Percentiles rank a stretch among this genome's conserved stretches.
phyloP scores from a whole-genome alignment of 2,329 filamentous ascomycete species.

The Trichoderma breve region DNA sequence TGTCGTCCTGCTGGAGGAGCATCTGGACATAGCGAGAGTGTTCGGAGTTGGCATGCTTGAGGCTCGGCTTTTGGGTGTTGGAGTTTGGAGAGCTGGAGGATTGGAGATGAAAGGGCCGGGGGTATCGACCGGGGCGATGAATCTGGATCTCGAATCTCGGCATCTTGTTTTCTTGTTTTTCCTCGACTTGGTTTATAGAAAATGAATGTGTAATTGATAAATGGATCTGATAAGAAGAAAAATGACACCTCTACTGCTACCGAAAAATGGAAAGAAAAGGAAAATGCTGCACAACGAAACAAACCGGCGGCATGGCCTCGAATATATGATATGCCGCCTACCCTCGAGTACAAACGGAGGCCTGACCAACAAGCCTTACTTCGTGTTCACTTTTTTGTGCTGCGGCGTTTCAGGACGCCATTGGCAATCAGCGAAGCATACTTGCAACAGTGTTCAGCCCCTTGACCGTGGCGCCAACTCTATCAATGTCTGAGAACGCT shows the following conservation, averaged over 20 bases:
- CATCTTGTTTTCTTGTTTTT: neutral
- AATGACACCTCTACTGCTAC: neutral
- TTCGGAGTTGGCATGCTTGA: slow-evolving; percentile 26
- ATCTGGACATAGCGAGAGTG: slow-evolving; percentile 45
- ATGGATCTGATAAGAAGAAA: neutral
- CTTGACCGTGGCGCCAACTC: neutral
- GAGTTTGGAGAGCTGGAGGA: slow-evolving; percentile 24
- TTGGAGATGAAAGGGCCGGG: slow-evolving; percentile 15
- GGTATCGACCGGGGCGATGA: neutral
- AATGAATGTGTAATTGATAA: neutral
- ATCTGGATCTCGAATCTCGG: slow-evolving; percentile 19
- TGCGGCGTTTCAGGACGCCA: neutral
- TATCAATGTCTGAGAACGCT: neutral
- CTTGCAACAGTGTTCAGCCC: neutral
- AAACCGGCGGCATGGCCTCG: neutral
- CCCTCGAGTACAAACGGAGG: neutral
- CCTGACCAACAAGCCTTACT: neutral
- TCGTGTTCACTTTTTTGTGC: neutral
- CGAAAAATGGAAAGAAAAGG: neutral
- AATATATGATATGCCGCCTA: neutral
- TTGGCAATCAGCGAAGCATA: neutral
- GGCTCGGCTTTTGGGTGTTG: neutral
- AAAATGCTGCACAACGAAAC: neutral
- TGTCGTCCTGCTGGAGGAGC: slow-evolving; percentile 46
- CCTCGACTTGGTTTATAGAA: neutral